Conservation (phyloP, 2,329 filamentous ascomycete species). For the Verticillium tricorpus region DNA sequence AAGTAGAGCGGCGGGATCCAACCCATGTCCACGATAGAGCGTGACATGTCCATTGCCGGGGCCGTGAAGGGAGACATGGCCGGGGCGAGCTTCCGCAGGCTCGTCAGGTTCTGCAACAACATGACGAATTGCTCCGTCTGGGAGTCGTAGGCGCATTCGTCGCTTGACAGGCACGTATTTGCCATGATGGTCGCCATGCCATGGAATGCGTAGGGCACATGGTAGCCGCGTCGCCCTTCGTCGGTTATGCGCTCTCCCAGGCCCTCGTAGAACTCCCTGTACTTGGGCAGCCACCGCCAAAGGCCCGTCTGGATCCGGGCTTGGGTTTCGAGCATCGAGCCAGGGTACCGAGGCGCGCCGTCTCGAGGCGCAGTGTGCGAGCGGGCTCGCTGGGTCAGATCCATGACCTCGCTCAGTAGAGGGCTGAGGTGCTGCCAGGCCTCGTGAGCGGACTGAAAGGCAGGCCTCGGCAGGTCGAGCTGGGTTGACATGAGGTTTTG, state of each 20-base stretch:
- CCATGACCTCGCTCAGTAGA: neutral
- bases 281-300: slow-evolving; percentile 17
- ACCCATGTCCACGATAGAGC: slow-evolving; percentile 34
- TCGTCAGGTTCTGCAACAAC: slow-evolving; percentile 21
- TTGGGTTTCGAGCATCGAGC: neutral
- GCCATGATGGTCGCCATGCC: slow-evolving; percentile 38
- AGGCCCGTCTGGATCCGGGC: slow-evolving; percentile 5
- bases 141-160: slow-evolving; percentile 32
- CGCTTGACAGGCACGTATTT: slow-evolving; percentile 23
- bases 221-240: slow-evolving; percentile 4
- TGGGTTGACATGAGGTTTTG: neutral
- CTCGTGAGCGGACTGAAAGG: slow-evolving; percentile 3
- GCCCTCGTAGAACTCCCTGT: slow-evolving; percentile 15
- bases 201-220: slow-evolving; percentile 32
- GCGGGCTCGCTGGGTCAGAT: neutral
- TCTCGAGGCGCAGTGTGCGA: neutral
- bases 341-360: neutral
- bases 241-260: slow-evolving; percentile 2
- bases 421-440: slow-evolving; percentile 5
- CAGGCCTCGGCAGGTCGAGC: neutral
- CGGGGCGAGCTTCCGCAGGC: neutral
- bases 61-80: neutral
- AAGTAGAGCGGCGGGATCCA: slow-evolving; percentile 41
- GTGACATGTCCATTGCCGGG: slow-evolving; percentile 21
- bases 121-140: slow-evolving; percentile 24